Percentiles rank a stretch among this genome's conserved stretches.
phyloP scores from a whole-genome alignment of 352 stramenopile genomes.

The Paralagenidium karlingii region DNA sequence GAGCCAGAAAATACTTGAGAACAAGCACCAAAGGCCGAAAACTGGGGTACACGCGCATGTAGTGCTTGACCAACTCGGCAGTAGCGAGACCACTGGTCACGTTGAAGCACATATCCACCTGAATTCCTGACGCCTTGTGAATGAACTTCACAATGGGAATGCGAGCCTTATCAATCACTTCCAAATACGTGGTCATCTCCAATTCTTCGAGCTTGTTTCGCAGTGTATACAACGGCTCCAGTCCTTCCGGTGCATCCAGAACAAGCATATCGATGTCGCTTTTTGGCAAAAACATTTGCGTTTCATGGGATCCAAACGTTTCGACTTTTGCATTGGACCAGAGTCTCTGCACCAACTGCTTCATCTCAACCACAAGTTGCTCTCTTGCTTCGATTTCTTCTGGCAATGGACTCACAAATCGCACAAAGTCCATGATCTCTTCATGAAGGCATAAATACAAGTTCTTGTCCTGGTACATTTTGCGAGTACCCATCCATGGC shows the following conservation, averaged over 20 bases:
- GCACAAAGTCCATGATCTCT: slow-evolving; percentile 92
- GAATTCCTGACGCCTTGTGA: slow-evolving; percentile 75
- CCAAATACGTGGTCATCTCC: slow-evolving; percentile 82
- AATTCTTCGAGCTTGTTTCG: slow-evolving; percentile 36
- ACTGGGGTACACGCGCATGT: slow-evolving; percentile 84
- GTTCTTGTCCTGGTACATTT: slow-evolving; percentile 44
- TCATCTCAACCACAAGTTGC: slow-evolving; percentile 71
- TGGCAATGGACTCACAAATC: slow-evolving; percentile 76
- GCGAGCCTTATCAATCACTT: slow-evolving; percentile 91
- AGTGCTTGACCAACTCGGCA: slow-evolving; percentile 82
- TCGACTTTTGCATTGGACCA: slow-evolving; percentile 60
- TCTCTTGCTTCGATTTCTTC: slow-evolving; percentile 60
- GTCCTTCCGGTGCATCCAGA: slow-evolving; percentile 49
- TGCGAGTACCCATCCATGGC: slow-evolving; percentile 53
- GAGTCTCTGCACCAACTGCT: slow-evolving; percentile 27
- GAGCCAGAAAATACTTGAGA: slow-evolving; percentile 93
- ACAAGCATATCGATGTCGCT: slow-evolving; percentile 93
- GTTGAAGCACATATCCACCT: slow-evolving; percentile 92
- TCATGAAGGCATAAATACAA: slow-evolving; percentile 88
- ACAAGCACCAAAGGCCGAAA: slow-evolving; percentile 90
- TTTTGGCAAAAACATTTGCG: slow-evolving; percentile 85
- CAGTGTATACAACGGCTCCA: slow-evolving; percentile 34
- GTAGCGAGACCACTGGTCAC: slow-evolving; percentile 67
- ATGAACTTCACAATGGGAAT: slow-evolving; percentile 96
- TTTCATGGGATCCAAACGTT: slow-evolving; percentile 89